These are phyloP conservation scores for Lecanicillium sp. DNA, from an alignment of 2,329 filamentous ascomycete genomes.

Conservation along the genomic window DNA sequence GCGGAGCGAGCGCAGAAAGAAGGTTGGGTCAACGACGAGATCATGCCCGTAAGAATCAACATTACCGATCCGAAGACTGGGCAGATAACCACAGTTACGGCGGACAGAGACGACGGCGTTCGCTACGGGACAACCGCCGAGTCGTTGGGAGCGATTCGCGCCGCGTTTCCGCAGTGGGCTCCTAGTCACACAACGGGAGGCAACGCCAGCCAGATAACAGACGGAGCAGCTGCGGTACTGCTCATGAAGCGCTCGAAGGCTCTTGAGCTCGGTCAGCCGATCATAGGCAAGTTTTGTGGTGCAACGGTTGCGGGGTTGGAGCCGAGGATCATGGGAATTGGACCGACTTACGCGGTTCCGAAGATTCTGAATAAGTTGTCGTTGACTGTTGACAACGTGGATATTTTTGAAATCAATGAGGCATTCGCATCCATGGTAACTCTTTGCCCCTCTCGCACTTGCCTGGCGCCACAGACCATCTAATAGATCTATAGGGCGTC, in stretches of 20 bases:
- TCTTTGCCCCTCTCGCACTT: no score
- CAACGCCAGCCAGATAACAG: slow-evolving; percentile 67
- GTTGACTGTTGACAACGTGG: slow-evolving; percentile 38
- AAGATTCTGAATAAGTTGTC: slow-evolving; percentile 35
- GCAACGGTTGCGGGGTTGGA: neutral
- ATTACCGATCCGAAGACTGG: slow-evolving; percentile 32
- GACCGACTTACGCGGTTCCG: slow-evolving; percentile 19
- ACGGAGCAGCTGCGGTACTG: slow-evolving; percentile 62
- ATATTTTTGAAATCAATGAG: slow-evolving; percentile 68
- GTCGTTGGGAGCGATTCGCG: slow-evolving; percentile 57
- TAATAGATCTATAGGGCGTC: no score
- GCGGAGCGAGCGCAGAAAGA: slow-evolving; percentile 66
- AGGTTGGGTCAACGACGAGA: slow-evolving; percentile 68
- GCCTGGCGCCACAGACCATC: no score
- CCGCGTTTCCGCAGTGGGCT: slow-evolving; percentile 63
- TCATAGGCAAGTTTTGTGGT: slow-evolving; percentile 20
- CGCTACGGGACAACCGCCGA: slow-evolving; percentile 64
- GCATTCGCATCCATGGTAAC: slow-evolving; percentile 73
- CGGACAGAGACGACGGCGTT: slow-evolving; percentile 64
- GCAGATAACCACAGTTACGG: slow-evolving; percentile 47
- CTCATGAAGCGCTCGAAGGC: slow-evolving; percentile 66
- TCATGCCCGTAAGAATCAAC: no score
- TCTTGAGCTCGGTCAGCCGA: slow-evolving; percentile 60
- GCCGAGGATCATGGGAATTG: neutral
- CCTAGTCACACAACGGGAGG: slow-evolving; percentile 59